Evolutionary conservation across 208 protist species (phyloP).

Genomic region (Leishmania turanica): DNA sequence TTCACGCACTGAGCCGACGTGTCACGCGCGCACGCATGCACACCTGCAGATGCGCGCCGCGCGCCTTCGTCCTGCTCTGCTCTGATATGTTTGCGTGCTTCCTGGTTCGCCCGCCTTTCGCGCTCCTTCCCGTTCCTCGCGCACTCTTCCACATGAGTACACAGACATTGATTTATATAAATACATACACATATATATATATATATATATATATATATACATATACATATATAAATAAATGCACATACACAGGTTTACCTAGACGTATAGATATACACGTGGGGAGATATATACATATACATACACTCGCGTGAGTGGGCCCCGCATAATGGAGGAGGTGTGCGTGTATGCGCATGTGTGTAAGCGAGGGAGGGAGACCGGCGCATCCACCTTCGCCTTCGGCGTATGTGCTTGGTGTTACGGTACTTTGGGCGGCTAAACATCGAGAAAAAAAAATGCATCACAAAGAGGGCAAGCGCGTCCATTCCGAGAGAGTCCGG

Average conservation of each 20-base stretch:
- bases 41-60: not conserved
- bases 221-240: not conserved
- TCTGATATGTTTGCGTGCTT: not conserved
- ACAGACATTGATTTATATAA: not conserved
- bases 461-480: too few relatives aligned
- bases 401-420: not conserved
- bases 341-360: not conserved
- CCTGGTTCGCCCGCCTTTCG: not conserved
- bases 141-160: not conserved
- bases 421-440: not conserved
- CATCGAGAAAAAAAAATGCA: not conserved
- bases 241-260: not conserved
- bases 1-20: not conserved
- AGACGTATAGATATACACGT: not conserved
- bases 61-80: not conserved
- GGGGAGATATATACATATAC: not conserved
- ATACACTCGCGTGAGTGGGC: not conserved
- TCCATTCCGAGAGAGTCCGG: too few relatives aligned
- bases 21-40: not conserved
- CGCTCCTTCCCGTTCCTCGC: not conserved
- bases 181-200: too few relatives aligned
- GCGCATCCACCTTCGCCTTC: not conserved
- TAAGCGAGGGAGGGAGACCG: not conserved
- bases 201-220: not conserved
- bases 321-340: not conserved